These are phyloP conservation scores for Tilletia setariae DNA, from an alignment of 1,284 basidiomycete genomes.

Conservation along the genomic window DNA sequence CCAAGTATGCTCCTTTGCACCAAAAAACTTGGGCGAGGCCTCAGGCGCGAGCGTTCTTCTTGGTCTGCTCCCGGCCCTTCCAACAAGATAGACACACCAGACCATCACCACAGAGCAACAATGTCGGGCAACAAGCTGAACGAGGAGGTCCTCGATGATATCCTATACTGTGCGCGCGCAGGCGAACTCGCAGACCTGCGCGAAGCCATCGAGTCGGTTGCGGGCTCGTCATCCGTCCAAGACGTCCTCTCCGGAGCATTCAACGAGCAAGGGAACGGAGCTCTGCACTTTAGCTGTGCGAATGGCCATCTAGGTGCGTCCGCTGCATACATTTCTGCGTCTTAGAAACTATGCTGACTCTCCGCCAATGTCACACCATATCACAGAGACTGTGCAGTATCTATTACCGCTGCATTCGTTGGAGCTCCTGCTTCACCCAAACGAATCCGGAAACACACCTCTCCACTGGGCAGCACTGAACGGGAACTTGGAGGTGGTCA, in stretches of 20 bases:
- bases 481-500: conserved; percentile 42
- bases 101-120: not conserved
- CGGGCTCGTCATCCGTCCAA: not conserved
- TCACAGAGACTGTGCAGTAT: conserved; percentile 28
- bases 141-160: conserved; percentile 46
- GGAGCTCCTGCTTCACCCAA: conserved; percentile 34
- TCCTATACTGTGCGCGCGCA: conserved; percentile 47
- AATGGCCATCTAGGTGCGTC: conserved; percentile 44
- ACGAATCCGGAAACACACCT: conserved; percentile 49
- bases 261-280: conserved; percentile 43
- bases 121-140: conserved; percentile 16
- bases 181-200: conserved; percentile 43
- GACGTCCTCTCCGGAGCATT: conserved; percentile 4
- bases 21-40: too few relatives aligned
- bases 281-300: conserved; percentile 46
- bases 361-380: too few relatives aligned
- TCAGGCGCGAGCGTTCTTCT: too few relatives aligned
- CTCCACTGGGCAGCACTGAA: conserved; percentile 54
- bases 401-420: conserved; percentile 33
- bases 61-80: too few relatives aligned
- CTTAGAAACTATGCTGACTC: not conserved
- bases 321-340: not conserved
- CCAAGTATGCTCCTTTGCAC: not conserved
- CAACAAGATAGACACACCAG: not conserved
- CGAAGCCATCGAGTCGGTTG: not conserved